phyloP scores from a whole-genome alignment of 179 eudicot genomes.

The Gypsophila paniculata region DNA sequence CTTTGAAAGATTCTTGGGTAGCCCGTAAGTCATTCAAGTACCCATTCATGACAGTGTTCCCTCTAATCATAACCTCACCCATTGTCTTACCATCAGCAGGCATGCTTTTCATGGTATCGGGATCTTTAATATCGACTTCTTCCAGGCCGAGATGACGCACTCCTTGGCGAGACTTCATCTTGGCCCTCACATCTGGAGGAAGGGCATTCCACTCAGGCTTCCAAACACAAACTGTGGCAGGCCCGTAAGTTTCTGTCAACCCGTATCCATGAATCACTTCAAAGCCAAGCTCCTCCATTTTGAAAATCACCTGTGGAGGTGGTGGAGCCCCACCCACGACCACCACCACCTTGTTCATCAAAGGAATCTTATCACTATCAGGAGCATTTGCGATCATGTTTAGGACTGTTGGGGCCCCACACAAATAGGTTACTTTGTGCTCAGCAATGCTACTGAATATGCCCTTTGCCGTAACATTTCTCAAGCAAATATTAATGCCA shows the following conservation, averaged over 20 bases:
- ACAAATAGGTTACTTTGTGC: slow-evolving; percentile 56
- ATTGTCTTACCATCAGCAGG: slow-evolving; percentile 69
- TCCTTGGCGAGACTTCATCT: slow-evolving; percentile 69
- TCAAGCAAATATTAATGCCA: slow-evolving; percentile 65
- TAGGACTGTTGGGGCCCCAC: slow-evolving; percentile 77
- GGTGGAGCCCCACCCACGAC: slow-evolving; percentile 85
- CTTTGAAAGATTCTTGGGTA: slow-evolving; percentile 57
- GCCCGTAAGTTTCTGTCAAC: slow-evolving; percentile 75
- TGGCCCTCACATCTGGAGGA: slow-evolving; percentile 39
- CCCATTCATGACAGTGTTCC: slow-evolving; percentile 80
- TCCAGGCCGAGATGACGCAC: slow-evolving; percentile 51
- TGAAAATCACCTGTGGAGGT: slow-evolving; percentile 51
- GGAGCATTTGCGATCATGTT: slow-evolving; percentile 63
- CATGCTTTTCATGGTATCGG: slow-evolving; percentile 58
- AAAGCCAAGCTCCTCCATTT: slow-evolving; percentile 73
- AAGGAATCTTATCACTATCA: slow-evolving; percentile 32
- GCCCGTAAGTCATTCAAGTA: slow-evolving; percentile 53
- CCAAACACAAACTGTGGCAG: slow-evolving; percentile 70
- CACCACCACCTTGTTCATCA: slow-evolving; percentile 46
- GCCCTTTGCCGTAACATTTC: slow-evolving; percentile 49
- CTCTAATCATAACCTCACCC: slow-evolving; percentile 85
- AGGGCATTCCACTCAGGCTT: slow-evolving; percentile 71
- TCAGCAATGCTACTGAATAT: slow-evolving; percentile 42
- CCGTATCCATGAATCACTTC: slow-evolving; percentile 64
- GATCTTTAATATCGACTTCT: slow-evolving; percentile 66